Base-by-base conservation (phyloP, 805 yeast species). In the Wickerhamiella musiphila region DNA sequence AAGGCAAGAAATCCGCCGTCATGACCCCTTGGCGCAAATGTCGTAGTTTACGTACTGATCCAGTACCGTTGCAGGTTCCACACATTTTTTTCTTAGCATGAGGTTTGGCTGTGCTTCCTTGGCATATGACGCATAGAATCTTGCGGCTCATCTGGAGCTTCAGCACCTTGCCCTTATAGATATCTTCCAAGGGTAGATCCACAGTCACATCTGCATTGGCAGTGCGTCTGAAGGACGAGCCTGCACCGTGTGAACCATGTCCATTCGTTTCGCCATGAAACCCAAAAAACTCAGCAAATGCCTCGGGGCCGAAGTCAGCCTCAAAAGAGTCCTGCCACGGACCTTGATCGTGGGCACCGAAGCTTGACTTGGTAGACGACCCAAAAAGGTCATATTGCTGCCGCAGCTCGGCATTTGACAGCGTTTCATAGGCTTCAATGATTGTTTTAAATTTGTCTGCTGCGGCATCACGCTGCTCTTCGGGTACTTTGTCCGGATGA, bases 401-500 rank as follows among this genome's bases (percentile, higher is more conserved):
- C 12, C 61, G 41, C 29, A 39, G 33, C 6, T 42, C 46, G 24
- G 53, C 92, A 50, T 84, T 93, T 18, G 70, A 68, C 36, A 86
- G 56, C 3, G 77, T 59, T 48, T 82, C 93, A 51, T 86, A 86
- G 0, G 96, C 96, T 38, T 75, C 77, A 13, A 75, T 66, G 35
- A 86, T 68, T 44, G 76, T 84, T 52, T 86, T 86, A 56, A 86
- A 86, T 48, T 65, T 68, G 39, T 66, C 58, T 53, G 82, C 95
- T 3, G 93, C 78, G 13, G 60, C 68, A 11, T 63, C 74, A 37
- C 90, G 61, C 15, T 70, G 70, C 7, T 67, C 70, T 41, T 71
- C 79, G 1, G 69, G 51, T 2, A 70, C 83, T 50, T 90, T 86
- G 53, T 86, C 96, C 0, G 96, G 96, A 54, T 86, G 96, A 45